Evolutionary conservation across 1,284 basidiomycete species (phyloP), one percentile per base, ranked within the genome.

Genomic region (Fomitopsis betulina): DNA sequence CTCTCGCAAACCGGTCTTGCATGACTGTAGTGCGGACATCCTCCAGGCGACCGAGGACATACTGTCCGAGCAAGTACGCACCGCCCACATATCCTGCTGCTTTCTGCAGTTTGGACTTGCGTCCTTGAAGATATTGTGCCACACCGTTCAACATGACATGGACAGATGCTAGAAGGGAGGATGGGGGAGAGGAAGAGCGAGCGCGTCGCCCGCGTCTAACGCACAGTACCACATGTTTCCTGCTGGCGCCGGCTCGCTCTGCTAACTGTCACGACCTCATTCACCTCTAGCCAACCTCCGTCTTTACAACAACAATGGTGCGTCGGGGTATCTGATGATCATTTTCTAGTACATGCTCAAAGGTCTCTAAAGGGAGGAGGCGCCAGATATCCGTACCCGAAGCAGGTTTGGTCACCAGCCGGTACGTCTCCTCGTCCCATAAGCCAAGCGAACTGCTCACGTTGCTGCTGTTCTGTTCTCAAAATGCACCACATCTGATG

Each of bases 1-100:
- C 89, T 58, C 82, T 80, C 6, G 89, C 88, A n/a, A 76, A 65
- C 54, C 82, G 77, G 54, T 91, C 86, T 62, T 84, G 78, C 63
- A 87, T 76, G 53, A 91, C 75, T 56, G 78, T 80, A 52, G 84
- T 82, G 64, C 91, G 86, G 54, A 87, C 79, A 62, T 94, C 91
- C 53, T 87, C 83, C 42, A 94, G 73, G 43, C 89, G 80, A 53
- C 84, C 77, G 30, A 76, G 69, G 54, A 91, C 76, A 75, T 93
- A 94, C 23, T 79, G 70, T 23, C 81, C 81, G n/a, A 85, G 74
- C 32, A 89, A 66, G 70, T 94, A 96, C 35, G 84, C 73, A 3
- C 86, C 85, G 5, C 88, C 90, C 7, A 82, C 68, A 54, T 84
- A 70, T 19, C 76, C 76, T 1, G 77, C 79, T 3, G 75, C 68